phyloP scores from a whole-genome alignment of 371 early-diverging fungal genomes.

The Mortierella sp. region DNA sequence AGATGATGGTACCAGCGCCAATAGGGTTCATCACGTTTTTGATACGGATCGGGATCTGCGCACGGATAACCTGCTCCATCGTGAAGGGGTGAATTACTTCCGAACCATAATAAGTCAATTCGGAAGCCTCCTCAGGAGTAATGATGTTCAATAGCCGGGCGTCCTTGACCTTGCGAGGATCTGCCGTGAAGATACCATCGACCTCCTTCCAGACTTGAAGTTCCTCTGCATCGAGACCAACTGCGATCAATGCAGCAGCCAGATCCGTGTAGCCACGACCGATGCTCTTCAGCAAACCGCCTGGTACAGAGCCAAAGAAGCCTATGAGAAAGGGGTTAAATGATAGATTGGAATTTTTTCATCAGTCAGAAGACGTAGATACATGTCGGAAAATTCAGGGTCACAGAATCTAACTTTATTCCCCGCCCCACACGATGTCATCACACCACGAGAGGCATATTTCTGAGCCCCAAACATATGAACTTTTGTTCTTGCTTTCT shows the following conservation, averaged over 20 bases:
- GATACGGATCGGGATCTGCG: conserved; percentile 96
- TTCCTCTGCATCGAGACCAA: conserved; percentile 88
- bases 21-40: conserved; percentile 95
- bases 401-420: neutral
- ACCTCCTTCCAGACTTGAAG: conserved; percentile 99
- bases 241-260: conserved; percentile 95
- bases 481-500: neutral
- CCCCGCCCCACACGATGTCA: neutral
- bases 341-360: neutral
- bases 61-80: conserved; percentile 98
- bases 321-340: conserved; percentile 57
- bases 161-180: conserved; percentile 94
- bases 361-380: too few species aligned
- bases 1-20: conserved; percentile 93
- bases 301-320: conserved; percentile 96
- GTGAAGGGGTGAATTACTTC: conserved; percentile 99
- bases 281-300: conserved; percentile 88
- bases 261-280: conserved; percentile 99
- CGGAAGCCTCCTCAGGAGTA: conserved; percentile 98
- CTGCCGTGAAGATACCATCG: conserved; percentile 98
- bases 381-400: neutral
- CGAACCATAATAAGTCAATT: conserved; percentile 97
- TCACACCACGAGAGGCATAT: neutral
- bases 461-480: too few species aligned
- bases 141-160: conserved; percentile 93